phyloP scores from a whole-genome alignment of 2,329 filamentous ascomycete genomes.

The Xylariaceae sp. region DNA sequence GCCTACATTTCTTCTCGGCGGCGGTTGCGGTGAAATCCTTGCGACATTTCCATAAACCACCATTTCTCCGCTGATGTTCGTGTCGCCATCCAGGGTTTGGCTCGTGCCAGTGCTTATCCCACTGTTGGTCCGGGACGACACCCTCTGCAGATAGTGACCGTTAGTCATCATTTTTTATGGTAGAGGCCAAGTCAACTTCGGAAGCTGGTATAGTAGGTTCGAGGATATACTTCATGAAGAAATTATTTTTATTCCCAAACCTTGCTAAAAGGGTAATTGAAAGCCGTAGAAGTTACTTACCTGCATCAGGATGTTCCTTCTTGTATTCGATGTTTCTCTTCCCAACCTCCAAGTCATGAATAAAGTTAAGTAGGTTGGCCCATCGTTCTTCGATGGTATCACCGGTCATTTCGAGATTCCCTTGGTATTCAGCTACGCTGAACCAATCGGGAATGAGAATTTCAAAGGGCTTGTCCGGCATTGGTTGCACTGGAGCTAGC shows the following conservation, averaged over 20 bases:
- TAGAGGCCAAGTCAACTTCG: background rate
- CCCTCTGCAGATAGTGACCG: background rate
- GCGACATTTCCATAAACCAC: slow-evolving; percentile 39
- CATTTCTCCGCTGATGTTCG: slow-evolving; percentile 20
- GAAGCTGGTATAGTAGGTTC: too few species aligned
- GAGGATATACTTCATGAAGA: background rate
- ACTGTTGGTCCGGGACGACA: slow-evolving; percentile 13
- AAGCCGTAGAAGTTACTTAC: background rate
- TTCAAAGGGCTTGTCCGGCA: slow-evolving; percentile 11
- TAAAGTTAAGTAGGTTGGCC: slow-evolving; percentile 24
- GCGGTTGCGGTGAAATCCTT: slow-evolving; percentile 15
- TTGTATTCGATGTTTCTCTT: slow-evolving; percentile 11
- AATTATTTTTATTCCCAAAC: background rate
- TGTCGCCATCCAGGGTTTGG: slow-evolving; percentile 32
- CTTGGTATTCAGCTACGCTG: slow-evolving; percentile 10
- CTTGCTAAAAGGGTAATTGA: background rate
- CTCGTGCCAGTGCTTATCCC: slow-evolving; percentile 36
- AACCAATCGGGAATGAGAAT: slow-evolving; percentile 37
- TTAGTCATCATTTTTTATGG: slow-evolving; percentile 4
- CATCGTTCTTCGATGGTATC: slow-evolving; percentile 21
- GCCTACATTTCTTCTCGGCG: slow-evolving; percentile 19
- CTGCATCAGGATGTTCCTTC: slow-evolving; percentile 20
- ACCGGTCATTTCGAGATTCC: slow-evolving; percentile 20
- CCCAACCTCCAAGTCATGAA: slow-evolving; percentile 23
- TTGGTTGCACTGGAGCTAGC: background rate